Conservation (phyloP, 495 filamentous ascomycete genomes). For the Penicillium robsamsonii region DNA sequence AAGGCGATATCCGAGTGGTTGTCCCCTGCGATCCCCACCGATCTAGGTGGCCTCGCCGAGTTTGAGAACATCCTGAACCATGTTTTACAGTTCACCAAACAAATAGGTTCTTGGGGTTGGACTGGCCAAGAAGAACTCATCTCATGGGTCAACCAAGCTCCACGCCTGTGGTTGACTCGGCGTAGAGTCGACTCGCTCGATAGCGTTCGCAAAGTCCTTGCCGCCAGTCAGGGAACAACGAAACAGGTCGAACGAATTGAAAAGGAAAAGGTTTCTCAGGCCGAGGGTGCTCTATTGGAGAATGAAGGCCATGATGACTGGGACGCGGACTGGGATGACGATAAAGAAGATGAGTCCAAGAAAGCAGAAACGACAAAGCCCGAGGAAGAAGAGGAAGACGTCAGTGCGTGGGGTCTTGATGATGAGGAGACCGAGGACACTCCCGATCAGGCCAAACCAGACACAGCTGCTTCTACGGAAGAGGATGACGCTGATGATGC, state of each 20-base stretch:
- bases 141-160: constrained; percentile 77
- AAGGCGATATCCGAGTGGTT: constrained; percentile 72
- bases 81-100: constrained; percentile 60
- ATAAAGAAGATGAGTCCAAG: constrained; percentile 46
- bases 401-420: constrained; percentile 63
- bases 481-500: constrained; percentile 55
- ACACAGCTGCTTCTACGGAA: constrained; percentile 19
- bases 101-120: constrained; percentile 62
- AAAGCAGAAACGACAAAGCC: constrained; percentile 16
- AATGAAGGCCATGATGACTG: constrained; percentile 64
- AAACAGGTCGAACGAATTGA: constrained; percentile 79
- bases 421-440: constrained; percentile 49
- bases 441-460: constrained; percentile 25
- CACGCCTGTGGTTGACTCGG: constrained; percentile 82
- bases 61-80: constrained; percentile 65
- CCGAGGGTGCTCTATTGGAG: constrained; percentile 61
- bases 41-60: constrained; percentile 61
- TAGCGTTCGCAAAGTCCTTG: constrained; percentile 64
- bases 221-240: constrained; percentile 58
- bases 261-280: constrained; percentile 68
- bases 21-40: constrained; percentile 68
- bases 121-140: constrained; percentile 65
- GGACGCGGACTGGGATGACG: constrained; percentile 72
- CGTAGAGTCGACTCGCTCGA: constrained; percentile 75
- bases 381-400: constrained; percentile 58